phyloP scores from a whole-genome alignment of 441 rosid species.

The Bruguiera hainesii region DNA sequence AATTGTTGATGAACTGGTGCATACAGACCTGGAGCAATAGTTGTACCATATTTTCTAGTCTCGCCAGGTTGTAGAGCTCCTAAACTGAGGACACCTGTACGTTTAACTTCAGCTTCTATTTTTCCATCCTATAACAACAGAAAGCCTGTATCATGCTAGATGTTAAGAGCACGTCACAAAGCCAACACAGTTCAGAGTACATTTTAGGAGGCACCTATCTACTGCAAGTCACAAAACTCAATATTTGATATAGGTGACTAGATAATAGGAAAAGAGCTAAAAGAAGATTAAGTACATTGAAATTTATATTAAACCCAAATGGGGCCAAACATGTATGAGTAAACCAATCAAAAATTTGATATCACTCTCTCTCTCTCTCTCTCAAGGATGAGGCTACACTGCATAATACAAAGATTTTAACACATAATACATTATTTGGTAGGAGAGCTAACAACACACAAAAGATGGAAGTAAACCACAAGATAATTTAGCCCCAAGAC shows the following conservation, averaged over 20 bases:
- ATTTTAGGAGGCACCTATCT: neutral
- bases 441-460: too few relatives aligned
- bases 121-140: slow-evolving; percentile 63
- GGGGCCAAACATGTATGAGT: too few relatives aligned
- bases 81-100: slow-evolving; percentile 82
- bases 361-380: too few relatives aligned
- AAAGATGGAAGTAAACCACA: too few relatives aligned
- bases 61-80: slow-evolving; percentile 88
- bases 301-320: neutral
- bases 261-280: neutral
- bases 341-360: too few relatives aligned
- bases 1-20: slow-evolving; percentile 93
- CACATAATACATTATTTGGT: too few relatives aligned
- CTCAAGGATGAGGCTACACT: too few relatives aligned
- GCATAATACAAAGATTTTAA: too few relatives aligned
- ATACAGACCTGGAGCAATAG: slow-evolving; percentile 79
- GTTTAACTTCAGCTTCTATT: slow-evolving; percentile 88
- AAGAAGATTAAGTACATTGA: neutral
- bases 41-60: slow-evolving; percentile 76
- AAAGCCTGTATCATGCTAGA: slow-evolving; percentile 18
- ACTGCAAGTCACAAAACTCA: neutral
- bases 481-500: too few relatives aligned
- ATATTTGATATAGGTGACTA: slow-evolving; percentile 1
- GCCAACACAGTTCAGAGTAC: neutral
- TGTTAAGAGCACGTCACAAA: neutral